These are phyloP conservation scores for Pseudogymnoascus sp. DNA, from an alignment of 2,329 filamentous ascomycete genomes.

Conservation along the genomic window DNA sequence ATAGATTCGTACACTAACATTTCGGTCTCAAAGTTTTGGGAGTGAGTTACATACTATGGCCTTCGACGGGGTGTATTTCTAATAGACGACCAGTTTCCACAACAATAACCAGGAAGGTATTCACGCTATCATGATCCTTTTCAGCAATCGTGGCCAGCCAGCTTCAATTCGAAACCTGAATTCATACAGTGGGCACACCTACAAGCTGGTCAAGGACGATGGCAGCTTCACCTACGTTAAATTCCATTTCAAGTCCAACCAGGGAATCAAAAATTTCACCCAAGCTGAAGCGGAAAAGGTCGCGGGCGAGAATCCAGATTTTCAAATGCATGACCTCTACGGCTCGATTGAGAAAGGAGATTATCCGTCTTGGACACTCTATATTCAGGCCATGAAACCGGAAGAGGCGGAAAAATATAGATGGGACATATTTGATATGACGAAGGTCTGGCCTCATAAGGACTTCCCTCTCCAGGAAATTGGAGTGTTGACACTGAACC, in stretches of 20 bases:
- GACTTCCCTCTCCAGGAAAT: constrained; percentile 42
- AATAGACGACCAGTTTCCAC: not conserved
- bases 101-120: constrained; percentile 41
- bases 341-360: constrained; percentile 44
- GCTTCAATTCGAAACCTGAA: constrained; percentile 46
- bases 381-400: constrained; percentile 43
- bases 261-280: constrained; percentile 43
- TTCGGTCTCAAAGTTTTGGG: constrained; percentile 17
- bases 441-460: constrained; percentile 44
- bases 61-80: not conserved
- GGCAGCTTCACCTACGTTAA: constrained; percentile 46
- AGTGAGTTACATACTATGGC: constrained; percentile 10
- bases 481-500: constrained; percentile 39
- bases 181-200: constrained; percentile 45
- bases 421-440: constrained; percentile 45
- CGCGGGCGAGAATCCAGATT: constrained; percentile 34
- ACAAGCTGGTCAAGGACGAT: constrained; percentile 46
- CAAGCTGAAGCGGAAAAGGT: constrained; percentile 39
- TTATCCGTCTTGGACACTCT: constrained; percentile 45
- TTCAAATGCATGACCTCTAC: constrained; percentile 43
- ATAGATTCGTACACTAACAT: not conserved
- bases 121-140: constrained; percentile 51
- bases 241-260: constrained; percentile 44
- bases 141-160: constrained; percentile 48
- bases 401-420: constrained; percentile 37